These are phyloP conservation scores for Pseudonitzschia delicatissima DNA, from an alignment of 108 stramenopile genomes.

Conservation along the genomic window DNA sequence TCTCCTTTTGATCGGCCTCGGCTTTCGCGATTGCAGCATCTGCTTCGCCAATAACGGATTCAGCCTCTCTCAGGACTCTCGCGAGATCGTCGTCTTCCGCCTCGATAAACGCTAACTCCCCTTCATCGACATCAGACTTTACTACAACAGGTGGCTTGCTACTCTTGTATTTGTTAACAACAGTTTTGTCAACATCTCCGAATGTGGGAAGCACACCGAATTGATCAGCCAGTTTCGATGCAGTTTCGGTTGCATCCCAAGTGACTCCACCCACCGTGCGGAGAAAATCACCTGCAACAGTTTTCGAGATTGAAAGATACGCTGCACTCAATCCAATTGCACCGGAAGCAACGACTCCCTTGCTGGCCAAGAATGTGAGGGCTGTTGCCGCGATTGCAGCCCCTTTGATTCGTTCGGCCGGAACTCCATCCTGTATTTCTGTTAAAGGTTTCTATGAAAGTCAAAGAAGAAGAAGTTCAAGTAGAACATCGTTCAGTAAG, in stretches of 20 bases:
- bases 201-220: constrained; percentile 1
- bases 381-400: constrained; percentile 51
- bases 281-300: constrained; percentile 48
- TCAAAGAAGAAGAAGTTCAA: not conserved
- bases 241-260: constrained; percentile 39
- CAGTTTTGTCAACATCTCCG: constrained; percentile 9
- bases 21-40: constrained; percentile 31
- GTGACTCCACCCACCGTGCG: constrained; percentile 48
- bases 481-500: not conserved
- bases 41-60: constrained; percentile 22
- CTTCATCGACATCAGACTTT: constrained; percentile 4
- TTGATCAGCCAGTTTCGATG: constrained; percentile 11
- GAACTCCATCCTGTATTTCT: constrained; percentile 53
- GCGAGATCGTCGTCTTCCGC: constrained; percentile 16
- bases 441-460: constrained; percentile 16
- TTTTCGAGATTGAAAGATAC: constrained; percentile 51
- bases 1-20: constrained; percentile 16
- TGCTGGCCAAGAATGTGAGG: constrained; percentile 39
- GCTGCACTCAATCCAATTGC: constrained; percentile 48
- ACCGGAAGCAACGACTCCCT: constrained; percentile 38
- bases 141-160: not conserved
- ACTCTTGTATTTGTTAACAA: constrained; percentile 7
- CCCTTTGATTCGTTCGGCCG: constrained; percentile 53
- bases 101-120: constrained; percentile 12
- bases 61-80: constrained; percentile 17